Evolutionary conservation across 1,139 yeast species (phyloP), one percentile per base, ranked within the genome.

Genomic region (Chernovozyma sophiae-reginae): DNA sequence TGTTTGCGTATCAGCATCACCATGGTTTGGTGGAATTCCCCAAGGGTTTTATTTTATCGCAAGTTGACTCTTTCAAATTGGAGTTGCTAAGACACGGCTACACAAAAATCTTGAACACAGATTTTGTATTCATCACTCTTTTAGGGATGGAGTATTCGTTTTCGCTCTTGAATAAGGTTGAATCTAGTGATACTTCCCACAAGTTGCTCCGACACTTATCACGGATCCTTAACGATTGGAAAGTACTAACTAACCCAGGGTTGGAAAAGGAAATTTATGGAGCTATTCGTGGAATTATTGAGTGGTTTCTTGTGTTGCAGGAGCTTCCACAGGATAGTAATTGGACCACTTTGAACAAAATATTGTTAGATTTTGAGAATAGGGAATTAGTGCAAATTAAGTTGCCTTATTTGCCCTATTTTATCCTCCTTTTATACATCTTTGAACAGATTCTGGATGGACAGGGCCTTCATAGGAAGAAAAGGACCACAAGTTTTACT

Each of bases 301-400:
- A 53, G 33, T 69, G 74, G 74, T 40, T 45, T 23, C 47, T 69
- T 24, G 56, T 61, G 10, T 19, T 55, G 3, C 72, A 68, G 39
- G 58, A 56, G 28, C 39, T 45, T 3, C 58, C 68, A 12, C 32
- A 49, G 3, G 51, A 46, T 34, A 35, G 15, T 31, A 43, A 44
- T 28, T 53, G 53, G 53, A 47, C 38, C 17, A 38, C 41, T 25
- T 41, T 48, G 4, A 41, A 42, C 11, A 33, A 31, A 3, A 34
- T 46, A 10, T 30, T 52, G 15, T 33, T 40, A 17, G 44, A 40
- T 7, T 33, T 44, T 23, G 40, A 6, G 17, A 15, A 17, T 4
- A 14, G 28, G 5, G 37, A 34, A 12, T 11, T 30, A 6, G 32
- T 23, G 6, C 32, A 14, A 15, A 6, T 6, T 8, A 23, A 17